Conservation (phyloP, 176 grass and related monocot genomes). For the Typha latifolia region DNA sequence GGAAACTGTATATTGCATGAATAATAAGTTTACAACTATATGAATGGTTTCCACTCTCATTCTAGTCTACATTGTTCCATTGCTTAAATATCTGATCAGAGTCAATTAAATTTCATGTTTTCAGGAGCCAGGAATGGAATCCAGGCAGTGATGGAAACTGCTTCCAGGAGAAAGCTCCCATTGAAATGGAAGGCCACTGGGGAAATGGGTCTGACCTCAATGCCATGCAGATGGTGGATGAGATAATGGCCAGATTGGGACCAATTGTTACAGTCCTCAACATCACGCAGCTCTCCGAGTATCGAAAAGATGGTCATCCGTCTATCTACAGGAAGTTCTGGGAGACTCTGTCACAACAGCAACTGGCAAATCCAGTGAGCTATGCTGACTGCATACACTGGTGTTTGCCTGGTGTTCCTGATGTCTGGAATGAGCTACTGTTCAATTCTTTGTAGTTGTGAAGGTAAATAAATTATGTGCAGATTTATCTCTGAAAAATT, state of each 20-base stretch:
- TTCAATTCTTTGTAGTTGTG: conserved; percentile 13
- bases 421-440: conserved; percentile 13
- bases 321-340: conserved; percentile 15
- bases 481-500: too few species aligned
- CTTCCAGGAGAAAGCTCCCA: conserved; percentile 1
- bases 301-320: conserved; percentile 14
- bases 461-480: neutral
- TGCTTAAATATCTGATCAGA: neutral
- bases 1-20: neutral
- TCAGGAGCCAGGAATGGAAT: conserved; percentile 16
- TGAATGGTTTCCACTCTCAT: too few species aligned
- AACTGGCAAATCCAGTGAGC: conserved; percentile 12
- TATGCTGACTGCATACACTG: conserved; percentile 19
- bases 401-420: conserved; percentile 15
- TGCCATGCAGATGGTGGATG: conserved; percentile 5
- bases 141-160: conserved; percentile 11
- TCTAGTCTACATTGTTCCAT: too few species aligned
- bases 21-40: too few species aligned
- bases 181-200: conserved; percentile 11
- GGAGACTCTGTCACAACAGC: conserved; percentile 1
- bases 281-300: conserved; percentile 15
- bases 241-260: conserved; percentile 5
- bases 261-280: neutral
- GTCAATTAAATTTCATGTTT: neutral
- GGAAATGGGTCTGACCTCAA: conserved; percentile 10